phyloP scores from a whole-genome alignment of 2,329 filamentous ascomycete genomes.

The Chaetomiaceae sp. region DNA sequence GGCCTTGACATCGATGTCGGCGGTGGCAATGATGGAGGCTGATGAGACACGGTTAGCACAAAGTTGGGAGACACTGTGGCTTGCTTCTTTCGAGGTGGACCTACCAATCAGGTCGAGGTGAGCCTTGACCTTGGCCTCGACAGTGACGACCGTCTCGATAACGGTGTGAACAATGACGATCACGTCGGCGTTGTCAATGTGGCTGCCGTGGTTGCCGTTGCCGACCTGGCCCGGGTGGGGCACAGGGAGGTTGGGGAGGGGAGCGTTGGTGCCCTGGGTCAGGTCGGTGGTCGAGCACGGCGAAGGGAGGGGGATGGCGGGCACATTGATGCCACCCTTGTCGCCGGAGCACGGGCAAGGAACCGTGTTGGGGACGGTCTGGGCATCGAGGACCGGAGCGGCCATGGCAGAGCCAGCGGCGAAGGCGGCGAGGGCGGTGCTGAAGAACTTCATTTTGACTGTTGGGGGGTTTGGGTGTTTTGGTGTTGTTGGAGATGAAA shows the following conservation, averaged over 20 bases:
- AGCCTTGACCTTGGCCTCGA: constrained; percentile 12
- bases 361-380: background rate
- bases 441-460: constrained; percentile 25
- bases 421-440: constrained; percentile 20
- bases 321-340: background rate
- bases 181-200: background rate
- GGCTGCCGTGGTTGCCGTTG: background rate
- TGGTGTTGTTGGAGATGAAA: background rate
- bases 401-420: constrained; percentile 21
- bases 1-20: constrained; percentile 11
- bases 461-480: background rate
- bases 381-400: constrained; percentile 11
- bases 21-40: constrained; percentile 5
- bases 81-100: too few relatives aligned
- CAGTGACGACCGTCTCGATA: constrained; percentile 1
- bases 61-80: too few relatives aligned
- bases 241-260: background rate
- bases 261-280: background rate
- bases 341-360: background rate
- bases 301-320: background rate
- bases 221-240: background rate
- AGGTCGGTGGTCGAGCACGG: too few relatives aligned
- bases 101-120: constrained; percentile 11
- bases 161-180: background rate
- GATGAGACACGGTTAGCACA: background rate